Evolutionary conservation across 106 monocot species (phyloP).

Genomic region (Dioscorea zingiberensis): DNA sequence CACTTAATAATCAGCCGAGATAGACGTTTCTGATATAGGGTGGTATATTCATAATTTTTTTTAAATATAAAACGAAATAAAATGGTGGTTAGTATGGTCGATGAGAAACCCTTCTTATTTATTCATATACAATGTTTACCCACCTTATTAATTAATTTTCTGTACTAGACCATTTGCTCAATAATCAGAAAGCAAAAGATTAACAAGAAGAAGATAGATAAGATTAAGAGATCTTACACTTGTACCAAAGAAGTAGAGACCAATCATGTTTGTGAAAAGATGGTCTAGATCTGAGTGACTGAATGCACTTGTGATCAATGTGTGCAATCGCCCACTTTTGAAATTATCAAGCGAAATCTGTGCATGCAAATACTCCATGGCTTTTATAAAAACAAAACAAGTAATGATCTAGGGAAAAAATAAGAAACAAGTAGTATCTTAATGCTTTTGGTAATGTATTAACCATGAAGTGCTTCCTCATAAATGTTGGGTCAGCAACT

Average conservation of each 20-base stretch:
- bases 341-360: constrained; percentile 89
- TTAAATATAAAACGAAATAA: too few species aligned
- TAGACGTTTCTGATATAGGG: too few species aligned
- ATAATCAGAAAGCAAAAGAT: neutral
- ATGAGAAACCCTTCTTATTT: too few species aligned
- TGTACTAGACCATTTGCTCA: too few species aligned
- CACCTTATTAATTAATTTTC: too few species aligned
- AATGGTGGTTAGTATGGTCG: too few species aligned
- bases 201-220: neutral
- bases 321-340: constrained; percentile 70
- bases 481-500: constrained; percentile 60
- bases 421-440: neutral
- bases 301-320: constrained; percentile 82
- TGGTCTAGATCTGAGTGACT: constrained; percentile 66
- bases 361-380: constrained; percentile 4
- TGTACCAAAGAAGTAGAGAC: constrained; percentile 79
- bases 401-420: neutral
- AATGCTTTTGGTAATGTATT: neutral
- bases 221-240: constrained; percentile 40
- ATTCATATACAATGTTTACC: too few species aligned
- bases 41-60: too few species aligned
- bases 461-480: constrained; percentile 82
- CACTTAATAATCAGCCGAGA: too few species aligned
- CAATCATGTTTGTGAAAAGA: constrained; percentile 78
- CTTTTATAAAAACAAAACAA: neutral